Conservation (phyloP, 2,329 filamentous ascomycete genomes). For the Fusarium sp. region DNA sequence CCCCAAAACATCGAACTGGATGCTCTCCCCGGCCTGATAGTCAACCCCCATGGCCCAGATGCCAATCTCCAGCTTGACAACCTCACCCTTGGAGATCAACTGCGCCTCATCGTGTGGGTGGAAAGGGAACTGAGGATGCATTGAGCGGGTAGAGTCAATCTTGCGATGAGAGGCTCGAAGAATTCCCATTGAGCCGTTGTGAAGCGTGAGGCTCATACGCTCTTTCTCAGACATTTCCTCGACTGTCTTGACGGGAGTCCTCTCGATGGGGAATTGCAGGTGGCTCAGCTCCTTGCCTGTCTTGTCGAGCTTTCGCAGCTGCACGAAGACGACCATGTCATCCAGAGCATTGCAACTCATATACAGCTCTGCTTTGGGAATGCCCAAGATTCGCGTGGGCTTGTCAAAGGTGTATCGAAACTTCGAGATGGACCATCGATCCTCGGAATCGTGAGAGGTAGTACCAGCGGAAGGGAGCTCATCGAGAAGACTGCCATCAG, state of each 20-base stretch:
- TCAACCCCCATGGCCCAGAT: background rate
- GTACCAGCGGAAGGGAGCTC: background rate
- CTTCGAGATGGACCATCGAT: slow-evolving; percentile 31
- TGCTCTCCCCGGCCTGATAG: background rate
- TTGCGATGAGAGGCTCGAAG: background rate
- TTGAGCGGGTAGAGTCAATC: background rate
- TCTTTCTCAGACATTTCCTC: background rate
- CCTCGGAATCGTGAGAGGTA: slow-evolving; percentile 20
- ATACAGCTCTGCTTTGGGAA: slow-evolving; percentile 29
- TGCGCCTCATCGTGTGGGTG: background rate
- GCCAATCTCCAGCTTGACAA: background rate
- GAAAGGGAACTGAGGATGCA: background rate
- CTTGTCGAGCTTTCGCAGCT: background rate
- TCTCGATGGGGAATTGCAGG: background rate
- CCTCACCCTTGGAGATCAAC: background rate
- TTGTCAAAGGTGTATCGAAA: slow-evolving; percentile 27
- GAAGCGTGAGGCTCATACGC: background rate
- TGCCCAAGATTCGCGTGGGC: slow-evolving; percentile 17
- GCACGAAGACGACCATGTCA: background rate
- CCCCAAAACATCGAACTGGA: background rate
- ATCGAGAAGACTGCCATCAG: background rate
- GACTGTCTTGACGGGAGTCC: background rate
- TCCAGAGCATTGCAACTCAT: slow-evolving; percentile 31
- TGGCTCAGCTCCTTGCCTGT: background rate
- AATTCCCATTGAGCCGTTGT: background rate